A percentile compares a stretch with the other conserved stretches of the same genome.
These are phyloP conservation scores for Fusarium humuli DNA, from an alignment of 2,329 filamentous ascomycete genomes.

Conservation along the genomic window DNA sequence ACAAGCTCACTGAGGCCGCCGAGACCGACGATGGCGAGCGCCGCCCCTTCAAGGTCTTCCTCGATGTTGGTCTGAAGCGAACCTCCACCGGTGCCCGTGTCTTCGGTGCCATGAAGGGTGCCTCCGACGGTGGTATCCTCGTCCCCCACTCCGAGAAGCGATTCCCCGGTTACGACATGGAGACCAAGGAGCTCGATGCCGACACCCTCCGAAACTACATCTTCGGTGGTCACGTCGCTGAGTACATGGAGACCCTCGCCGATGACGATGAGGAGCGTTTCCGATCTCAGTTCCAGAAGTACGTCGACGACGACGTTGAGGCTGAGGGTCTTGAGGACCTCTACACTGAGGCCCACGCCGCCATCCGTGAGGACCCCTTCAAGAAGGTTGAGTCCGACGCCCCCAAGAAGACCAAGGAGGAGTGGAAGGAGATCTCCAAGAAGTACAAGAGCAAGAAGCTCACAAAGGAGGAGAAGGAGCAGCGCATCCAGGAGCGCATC, in stretches of 20 bases:
- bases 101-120: conserved; percentile 99
- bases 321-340: conserved; percentile 97
- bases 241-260: conserved; percentile 99
- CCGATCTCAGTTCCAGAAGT: conserved; percentile 97
- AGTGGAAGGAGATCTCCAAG: conserved; percentile 95
- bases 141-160: conserved; percentile 99
- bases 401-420: conserved; percentile 95
- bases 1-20: conserved; percentile 91
- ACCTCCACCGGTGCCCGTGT: conserved; percentile 98
- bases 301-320: conserved; percentile 97
- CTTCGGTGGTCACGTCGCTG: conserved; percentile 96
- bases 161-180: conserved; percentile 98
- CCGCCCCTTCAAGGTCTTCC: conserved; percentile 99
- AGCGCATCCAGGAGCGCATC: conserved; percentile 91
- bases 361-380: conserved; percentile 97
- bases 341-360: conserved; percentile 93
- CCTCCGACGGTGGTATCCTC: conserved; percentile 96
- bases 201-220: conserved; percentile 99
- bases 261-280: conserved; percentile 99
- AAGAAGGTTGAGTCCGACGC: conserved; percentile 84
- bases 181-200: conserved; percentile 96
- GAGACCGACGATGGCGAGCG: conserved; percentile 84
- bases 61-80: conserved; percentile 96
- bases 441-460: conserved; percentile 86
- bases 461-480: conserved; percentile 83